Conservation (phyloP, 108 stramenopile species). For the Cyclostephanos tholiformis region DNA sequence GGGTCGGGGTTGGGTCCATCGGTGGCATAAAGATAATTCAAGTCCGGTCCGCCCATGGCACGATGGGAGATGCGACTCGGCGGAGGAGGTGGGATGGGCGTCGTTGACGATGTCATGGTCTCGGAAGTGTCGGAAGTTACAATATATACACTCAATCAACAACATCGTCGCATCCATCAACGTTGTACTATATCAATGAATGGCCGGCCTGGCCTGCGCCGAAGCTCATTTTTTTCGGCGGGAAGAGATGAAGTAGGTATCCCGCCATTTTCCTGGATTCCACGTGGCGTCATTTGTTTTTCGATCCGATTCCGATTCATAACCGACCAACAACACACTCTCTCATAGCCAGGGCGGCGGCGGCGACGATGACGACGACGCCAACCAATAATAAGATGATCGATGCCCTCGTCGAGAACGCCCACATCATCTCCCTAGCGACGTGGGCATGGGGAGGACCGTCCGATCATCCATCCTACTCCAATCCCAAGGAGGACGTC, state of each 20-base stretch:
- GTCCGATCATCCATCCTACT: slow-evolving; percentile 46
- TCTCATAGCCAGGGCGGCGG: too few relatives aligned
- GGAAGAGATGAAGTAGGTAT: too few relatives aligned
- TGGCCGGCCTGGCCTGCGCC: too few relatives aligned
- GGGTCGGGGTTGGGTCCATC: neutral
- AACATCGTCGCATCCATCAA: too few relatives aligned
- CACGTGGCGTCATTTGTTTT: too few relatives aligned
- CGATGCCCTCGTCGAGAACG: slow-evolving; percentile 13
- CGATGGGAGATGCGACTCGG: slow-evolving; percentile 44
- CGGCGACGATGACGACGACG: slow-evolving; percentile 3
- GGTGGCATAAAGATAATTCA: slow-evolving; percentile 49
- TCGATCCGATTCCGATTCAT: too few relatives aligned
- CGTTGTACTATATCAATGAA: too few relatives aligned
- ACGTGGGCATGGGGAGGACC: slow-evolving; percentile 63
- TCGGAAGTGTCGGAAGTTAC: too few relatives aligned
- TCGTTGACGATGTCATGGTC: neutral
- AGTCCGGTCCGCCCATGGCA: slow-evolving; percentile 38
- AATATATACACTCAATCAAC: too few relatives aligned
- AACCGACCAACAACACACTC: too few relatives aligned
- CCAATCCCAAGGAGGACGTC: slow-evolving; percentile 9
- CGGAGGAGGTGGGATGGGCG: slow-evolving; percentile 4
- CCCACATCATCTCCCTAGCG: slow-evolving; percentile 52
- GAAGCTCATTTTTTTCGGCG: too few relatives aligned
- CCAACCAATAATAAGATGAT: neutral
- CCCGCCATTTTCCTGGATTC: too few relatives aligned